Conservation (phyloP, 1,139 yeast species). For the Diutina mesorugosa region DNA sequence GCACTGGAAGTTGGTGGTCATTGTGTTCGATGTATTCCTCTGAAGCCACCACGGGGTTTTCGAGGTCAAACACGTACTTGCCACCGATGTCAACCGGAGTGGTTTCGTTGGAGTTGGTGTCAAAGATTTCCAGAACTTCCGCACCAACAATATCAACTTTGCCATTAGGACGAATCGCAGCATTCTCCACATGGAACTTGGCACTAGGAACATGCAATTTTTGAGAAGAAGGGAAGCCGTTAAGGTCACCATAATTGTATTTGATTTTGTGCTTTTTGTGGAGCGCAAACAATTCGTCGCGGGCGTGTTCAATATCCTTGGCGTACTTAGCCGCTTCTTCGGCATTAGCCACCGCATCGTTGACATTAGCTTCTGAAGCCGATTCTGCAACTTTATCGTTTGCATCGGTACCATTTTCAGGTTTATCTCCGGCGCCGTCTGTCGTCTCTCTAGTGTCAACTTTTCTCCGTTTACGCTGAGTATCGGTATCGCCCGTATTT, state of each 20-base stretch:
- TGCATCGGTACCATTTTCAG: neutral
- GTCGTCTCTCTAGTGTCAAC: neutral
- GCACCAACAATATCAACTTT: neutral
- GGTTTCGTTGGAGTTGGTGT: neutral
- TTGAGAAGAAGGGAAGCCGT: neutral
- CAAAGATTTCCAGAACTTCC: neutral
- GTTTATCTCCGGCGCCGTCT: too few relatives aligned
- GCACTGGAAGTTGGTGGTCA: neutral
- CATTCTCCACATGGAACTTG: neutral
- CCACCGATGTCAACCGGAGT: neutral
- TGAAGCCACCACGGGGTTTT: neutral
- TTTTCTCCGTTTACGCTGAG: neutral
- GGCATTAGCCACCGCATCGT: neutral
- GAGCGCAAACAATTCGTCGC: constrained; percentile 22
- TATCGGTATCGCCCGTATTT: neutral
- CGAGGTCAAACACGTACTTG: neutral
- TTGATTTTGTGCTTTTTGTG: constrained; percentile 23
- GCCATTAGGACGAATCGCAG: neutral
- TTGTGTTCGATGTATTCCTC: neutral
- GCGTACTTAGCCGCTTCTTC: neutral
- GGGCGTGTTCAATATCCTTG: constrained; percentile 11
- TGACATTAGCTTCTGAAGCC: neutral
- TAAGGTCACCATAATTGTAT: neutral
- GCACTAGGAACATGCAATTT: neutral
- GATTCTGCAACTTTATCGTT: neutral